Evolutionary conservation across 2,329 filamentous ascomycete species (phyloP).

Genomic region (Xylaria hypoxylon): DNA sequence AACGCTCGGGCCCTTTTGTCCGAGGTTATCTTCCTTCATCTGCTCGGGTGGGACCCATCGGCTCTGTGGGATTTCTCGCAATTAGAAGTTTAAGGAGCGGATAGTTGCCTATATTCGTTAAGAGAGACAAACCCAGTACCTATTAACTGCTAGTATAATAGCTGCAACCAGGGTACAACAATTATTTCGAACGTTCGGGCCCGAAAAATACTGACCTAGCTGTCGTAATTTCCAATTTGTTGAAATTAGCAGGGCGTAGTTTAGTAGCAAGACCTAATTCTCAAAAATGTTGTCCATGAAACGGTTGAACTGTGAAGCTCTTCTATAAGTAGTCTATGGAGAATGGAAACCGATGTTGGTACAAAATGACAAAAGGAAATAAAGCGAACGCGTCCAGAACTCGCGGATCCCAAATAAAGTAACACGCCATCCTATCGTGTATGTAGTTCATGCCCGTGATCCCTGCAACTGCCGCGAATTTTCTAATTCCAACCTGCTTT

Average conservation of each 20-base stretch:
- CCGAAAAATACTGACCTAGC: neutral
- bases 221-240: neutral
- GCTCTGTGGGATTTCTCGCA: neutral
- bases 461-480: neutral
- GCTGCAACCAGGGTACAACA: neutral
- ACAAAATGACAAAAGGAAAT: constrained; percentile 31
- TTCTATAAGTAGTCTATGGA: constrained; percentile 35
- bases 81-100: neutral
- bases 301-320: constrained; percentile 18
- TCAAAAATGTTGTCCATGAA: constrained; percentile 7
- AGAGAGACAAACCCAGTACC: too few species aligned
- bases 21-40: constrained; percentile 16
- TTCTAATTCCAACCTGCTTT: constrained; percentile 12
- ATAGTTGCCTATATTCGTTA: neutral
- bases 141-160: neutral
- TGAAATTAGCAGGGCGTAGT: neutral
- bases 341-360: constrained; percentile 31
- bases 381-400: constrained; percentile 23
- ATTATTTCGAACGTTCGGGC: neutral
- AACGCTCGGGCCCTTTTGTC: constrained; percentile 20
- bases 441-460: constrained; percentile 12
- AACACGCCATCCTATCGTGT: constrained; percentile 25
- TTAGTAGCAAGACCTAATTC: neutral
- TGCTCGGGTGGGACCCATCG: neutral
- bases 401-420: neutral